phyloP scores from a whole-genome alignment of 1,139 yeast species.

The Yamadazyma trypodendri region DNA sequence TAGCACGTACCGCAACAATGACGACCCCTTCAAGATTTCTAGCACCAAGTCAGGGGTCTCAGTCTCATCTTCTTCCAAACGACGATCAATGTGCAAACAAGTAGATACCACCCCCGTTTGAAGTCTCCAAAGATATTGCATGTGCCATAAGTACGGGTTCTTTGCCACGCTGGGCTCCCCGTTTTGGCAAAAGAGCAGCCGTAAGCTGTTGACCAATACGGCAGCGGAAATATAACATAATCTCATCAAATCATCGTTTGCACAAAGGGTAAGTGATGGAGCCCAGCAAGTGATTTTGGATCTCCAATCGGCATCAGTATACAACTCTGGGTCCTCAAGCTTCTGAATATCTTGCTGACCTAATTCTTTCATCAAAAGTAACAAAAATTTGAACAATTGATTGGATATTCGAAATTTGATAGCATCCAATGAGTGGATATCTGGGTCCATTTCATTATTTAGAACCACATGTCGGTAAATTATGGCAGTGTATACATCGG shows the following conservation, averaged over 20 bases:
- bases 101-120: slow-evolving; percentile 55
- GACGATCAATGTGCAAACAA: slow-evolving; percentile 64
- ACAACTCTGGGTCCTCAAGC: too few relatives aligned
- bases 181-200: slow-evolving; percentile 35
- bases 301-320: slow-evolving; percentile 41
- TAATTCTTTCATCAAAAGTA: slow-evolving; percentile 8
- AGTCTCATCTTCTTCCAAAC: slow-evolving; percentile 45
- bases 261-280: too few relatives aligned
- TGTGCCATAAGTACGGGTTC: slow-evolving; percentile 60
- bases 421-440: neutral
- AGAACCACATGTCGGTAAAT: slow-evolving; percentile 1
- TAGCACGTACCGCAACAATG: slow-evolving; percentile 59
- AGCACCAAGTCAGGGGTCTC: slow-evolving; percentile 51
- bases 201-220: slow-evolving; percentile 49
- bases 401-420: slow-evolving; percentile 11
- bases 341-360: too few relatives aligned
- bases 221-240: slow-evolving; percentile 31
- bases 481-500: slow-evolving; percentile 49
- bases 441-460: slow-evolving; percentile 16
- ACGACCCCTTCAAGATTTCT: slow-evolving; percentile 58
- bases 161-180: slow-evolving; percentile 38
- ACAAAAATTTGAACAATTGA: slow-evolving; percentile 8
- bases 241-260: slow-evolving; percentile 34
- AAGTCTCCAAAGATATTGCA: slow-evolving; percentile 62
- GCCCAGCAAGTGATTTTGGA: slow-evolving; percentile 50